Evolutionary conservation across 768 basidiomycete species (phyloP).

Genomic region (Agaricus blazei): DNA sequence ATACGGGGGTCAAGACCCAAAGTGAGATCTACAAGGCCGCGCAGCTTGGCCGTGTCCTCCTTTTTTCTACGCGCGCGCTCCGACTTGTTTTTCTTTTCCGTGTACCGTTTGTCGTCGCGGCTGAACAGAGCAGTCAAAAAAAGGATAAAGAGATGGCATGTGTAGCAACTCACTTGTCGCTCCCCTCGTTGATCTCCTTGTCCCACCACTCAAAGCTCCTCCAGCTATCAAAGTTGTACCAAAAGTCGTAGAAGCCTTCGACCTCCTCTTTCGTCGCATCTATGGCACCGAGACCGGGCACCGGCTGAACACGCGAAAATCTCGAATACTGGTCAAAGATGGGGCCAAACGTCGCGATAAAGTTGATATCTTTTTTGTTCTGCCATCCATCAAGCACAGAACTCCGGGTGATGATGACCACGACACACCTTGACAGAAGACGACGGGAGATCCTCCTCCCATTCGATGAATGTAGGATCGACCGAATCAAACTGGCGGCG

Average conservation of each 20-base stretch:
- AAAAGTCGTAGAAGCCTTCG: slow-evolving; percentile 95
- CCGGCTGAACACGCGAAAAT: slow-evolving; percentile 83
- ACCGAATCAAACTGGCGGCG: slow-evolving; percentile 96
- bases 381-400: slow-evolving; percentile 10
- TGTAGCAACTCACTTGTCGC: slow-evolving; percentile 66
- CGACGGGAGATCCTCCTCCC: slow-evolving; percentile 76
- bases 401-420: no score
- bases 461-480: slow-evolving; percentile 68
- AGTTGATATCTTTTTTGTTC: slow-evolving; percentile 47
- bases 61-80: slow-evolving; percentile 96
- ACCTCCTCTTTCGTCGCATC: slow-evolving; percentile 77
- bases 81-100: slow-evolving; percentile 99
- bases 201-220: slow-evolving; percentile 96
- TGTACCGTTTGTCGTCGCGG: slow-evolving; percentile 98
- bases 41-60: slow-evolving; percentile 90
- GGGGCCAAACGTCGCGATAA: slow-evolving; percentile 72
- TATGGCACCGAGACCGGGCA: slow-evolving; percentile 70
- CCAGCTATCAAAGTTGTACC: slow-evolving; percentile 99
- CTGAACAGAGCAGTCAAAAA: slow-evolving; percentile 28
- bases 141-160: neutral
- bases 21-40: slow-evolving; percentile 81
- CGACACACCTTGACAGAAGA: slow-evolving; percentile 46
- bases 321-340: slow-evolving; percentile 89
- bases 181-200: slow-evolving; percentile 98
- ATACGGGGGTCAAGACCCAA: slow-evolving; percentile 88